Evolutionary conservation across 768 basidiomycete genomes (phyloP).

Genomic region (Hygrophorus pudorinus): DNA sequence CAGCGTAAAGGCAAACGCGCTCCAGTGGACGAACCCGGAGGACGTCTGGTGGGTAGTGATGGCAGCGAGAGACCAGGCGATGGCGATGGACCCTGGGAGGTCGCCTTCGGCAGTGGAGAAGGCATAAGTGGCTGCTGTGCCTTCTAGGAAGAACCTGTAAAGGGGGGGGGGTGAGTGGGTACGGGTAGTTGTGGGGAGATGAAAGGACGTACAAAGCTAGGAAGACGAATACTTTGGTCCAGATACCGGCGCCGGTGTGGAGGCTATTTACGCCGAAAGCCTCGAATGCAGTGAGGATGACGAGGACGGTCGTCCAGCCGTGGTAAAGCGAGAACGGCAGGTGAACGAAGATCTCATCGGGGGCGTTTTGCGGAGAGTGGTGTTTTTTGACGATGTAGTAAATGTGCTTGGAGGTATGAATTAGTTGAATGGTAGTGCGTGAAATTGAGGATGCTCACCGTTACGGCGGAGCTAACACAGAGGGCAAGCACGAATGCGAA

Average conservation of each 20-base stretch:
- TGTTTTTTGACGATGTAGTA: conserved; percentile 93
- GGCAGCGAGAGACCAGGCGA: conserved; percentile 89
- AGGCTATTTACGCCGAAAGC: conserved; percentile 79
- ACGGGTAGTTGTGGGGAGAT: too few relatives aligned
- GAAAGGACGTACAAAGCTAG: conserved; percentile 60
- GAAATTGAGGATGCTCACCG: conserved; percentile 24
- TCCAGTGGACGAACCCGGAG: conserved; percentile 83
- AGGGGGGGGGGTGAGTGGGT: conserved; percentile 5
- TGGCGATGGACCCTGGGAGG: conserved; percentile 83
- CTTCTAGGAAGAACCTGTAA: conserved; percentile 80
- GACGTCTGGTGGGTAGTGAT: conserved; percentile 74
- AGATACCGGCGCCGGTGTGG: conserved; percentile 58
- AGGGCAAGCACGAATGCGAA: conserved; percentile 79
- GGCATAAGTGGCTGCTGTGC: conserved; percentile 87
- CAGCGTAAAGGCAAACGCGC: conserved; percentile 75
- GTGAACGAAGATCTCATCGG: conserved; percentile 86
- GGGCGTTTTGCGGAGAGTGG: conserved; percentile 49
- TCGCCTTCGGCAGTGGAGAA: conserved; percentile 89
- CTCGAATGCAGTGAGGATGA: conserved; percentile 75
- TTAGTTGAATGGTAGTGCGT: conserved; percentile 20
- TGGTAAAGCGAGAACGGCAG: conserved; percentile 96
- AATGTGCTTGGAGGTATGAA: conserved; percentile 52
- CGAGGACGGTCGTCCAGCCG: conserved; percentile 82
- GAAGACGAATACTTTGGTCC: conserved; percentile 95
- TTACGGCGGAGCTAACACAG: conserved; percentile 68